Conservation (phyloP, 257 asterid species). For the Capsicum chinense region DNA sequence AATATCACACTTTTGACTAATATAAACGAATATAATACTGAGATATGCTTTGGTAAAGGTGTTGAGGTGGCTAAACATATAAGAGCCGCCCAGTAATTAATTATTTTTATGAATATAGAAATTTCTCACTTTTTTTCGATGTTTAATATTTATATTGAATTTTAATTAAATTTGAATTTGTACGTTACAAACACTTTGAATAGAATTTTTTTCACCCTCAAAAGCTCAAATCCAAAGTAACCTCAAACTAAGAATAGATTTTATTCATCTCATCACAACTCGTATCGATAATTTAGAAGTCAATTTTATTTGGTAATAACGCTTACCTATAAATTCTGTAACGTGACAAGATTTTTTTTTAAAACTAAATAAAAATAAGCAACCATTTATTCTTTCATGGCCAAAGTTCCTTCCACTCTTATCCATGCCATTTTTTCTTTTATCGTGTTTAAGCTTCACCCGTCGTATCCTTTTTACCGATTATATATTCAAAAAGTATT, state of each 20-base stretch:
- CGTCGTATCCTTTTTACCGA: no score
- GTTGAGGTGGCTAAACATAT: not conserved
- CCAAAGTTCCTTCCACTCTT: not conserved
- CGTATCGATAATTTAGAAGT: not conserved
- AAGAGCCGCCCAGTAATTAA: conserved; percentile 18
- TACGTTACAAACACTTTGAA: fast-evolving
- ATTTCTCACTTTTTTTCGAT: no score
- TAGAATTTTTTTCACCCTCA: no score
- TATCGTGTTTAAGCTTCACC: no score
- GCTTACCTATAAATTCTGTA: not conserved
- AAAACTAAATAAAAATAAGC: not conserved
- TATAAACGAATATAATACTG: not conserved
- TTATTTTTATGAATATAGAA: not conserved
- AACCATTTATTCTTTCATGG: not conserved
- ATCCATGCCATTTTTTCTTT: not conserved
- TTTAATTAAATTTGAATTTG: no score
- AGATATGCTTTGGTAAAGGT: not conserved
- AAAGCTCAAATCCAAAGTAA: no score
- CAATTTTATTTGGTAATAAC: not conserved
- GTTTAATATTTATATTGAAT: no score
- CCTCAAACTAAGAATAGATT: no score
- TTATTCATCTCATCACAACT: no score
- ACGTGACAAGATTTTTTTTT: not conserved
- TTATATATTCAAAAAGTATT: no score
- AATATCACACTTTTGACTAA: not conserved